Evolutionary conservation across 2,329 filamentous ascomycete species (phyloP), one percentile per base, ranked within the genome.

Genomic region (Botrytis sinoallii): DNA sequence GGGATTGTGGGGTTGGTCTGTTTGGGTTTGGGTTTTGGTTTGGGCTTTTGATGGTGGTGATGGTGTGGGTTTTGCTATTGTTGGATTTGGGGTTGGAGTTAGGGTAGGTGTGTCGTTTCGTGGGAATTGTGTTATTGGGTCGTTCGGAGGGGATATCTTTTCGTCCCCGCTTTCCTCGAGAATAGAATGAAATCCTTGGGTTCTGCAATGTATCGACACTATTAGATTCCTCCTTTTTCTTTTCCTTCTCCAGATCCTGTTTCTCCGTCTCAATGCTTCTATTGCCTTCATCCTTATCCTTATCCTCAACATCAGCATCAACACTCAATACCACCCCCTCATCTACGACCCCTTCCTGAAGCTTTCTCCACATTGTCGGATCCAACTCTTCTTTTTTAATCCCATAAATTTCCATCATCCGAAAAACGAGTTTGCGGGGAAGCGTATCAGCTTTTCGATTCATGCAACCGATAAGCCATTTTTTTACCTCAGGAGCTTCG

Each of bases 401-500:
- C 10, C 71, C 52, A 46, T 80, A 80, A 1, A 76, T 52, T 20
- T 77, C 75, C 78, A 80, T 79, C 65, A 80, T 77, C 1, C 74
- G 69, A 2, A 20, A 32, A 1, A 79, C 63, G 5, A 79, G 57
- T 44, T 77, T 77, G 10, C 63, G 63, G 4, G 77, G 77, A 29
- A 80, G 76, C 16, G 74, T 69, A 42, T 76, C 65, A 20, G 77
- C 75, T 73, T 79, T 78, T 1, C 70, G 63, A 29, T 79, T 79
- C 61, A 80, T 71, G 70, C 78, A 77, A 2, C 67, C 38, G 40
- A 79, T 75, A 38, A 79, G 75, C 70, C 77, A 80, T 44, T 75
- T 72, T 25, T 77, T 70, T 32, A 79, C 73, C 40, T 78, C 77
- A 9, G 74, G 72, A 35, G 75, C 74, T 35, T 79, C 78, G 46